A percentile compares a stretch with the other conserved stretches of the same genome.
phyloP scores from a whole-genome alignment of 345 rosid species.

The Pugionium cornutum region DNA sequence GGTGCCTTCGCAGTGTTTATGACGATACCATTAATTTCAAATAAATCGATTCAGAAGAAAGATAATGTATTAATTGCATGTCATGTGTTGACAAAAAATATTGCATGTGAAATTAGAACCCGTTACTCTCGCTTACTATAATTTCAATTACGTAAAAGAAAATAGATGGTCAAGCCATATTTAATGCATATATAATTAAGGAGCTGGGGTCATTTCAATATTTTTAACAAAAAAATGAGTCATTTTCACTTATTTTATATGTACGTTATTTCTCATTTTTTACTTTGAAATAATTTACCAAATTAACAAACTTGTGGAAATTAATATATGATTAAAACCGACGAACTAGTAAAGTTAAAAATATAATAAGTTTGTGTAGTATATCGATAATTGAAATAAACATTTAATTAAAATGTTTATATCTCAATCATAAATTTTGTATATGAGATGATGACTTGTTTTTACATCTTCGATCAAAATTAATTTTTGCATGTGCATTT shows the following conservation, averaged over 20 bases:
- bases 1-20: too few relatives aligned
- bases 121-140: background rate
- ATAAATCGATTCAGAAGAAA: too few relatives aligned
- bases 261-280: background rate
- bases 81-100: too few relatives aligned
- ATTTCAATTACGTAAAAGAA: background rate
- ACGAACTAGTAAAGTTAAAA: background rate
- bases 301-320: too few relatives aligned
- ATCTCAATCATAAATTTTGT: too few relatives aligned
- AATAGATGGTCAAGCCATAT: background rate
- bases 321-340: too few relatives aligned
- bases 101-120: background rate
- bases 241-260: background rate
- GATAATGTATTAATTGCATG: slow-evolving; percentile 25
- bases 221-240: too few relatives aligned
- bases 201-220: background rate
- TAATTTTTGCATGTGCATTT: too few relatives aligned
- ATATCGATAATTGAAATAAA: background rate
- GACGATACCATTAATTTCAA: too few relatives aligned
- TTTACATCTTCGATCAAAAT: too few relatives aligned
- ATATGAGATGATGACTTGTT: background rate
- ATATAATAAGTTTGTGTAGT: background rate
- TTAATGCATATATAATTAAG: background rate
- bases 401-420: background rate
- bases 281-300: too few relatives aligned